Conservation (phyloP, 495 filamentous ascomycete genomes). For the Massariosphaeria phaeospora region DNA sequence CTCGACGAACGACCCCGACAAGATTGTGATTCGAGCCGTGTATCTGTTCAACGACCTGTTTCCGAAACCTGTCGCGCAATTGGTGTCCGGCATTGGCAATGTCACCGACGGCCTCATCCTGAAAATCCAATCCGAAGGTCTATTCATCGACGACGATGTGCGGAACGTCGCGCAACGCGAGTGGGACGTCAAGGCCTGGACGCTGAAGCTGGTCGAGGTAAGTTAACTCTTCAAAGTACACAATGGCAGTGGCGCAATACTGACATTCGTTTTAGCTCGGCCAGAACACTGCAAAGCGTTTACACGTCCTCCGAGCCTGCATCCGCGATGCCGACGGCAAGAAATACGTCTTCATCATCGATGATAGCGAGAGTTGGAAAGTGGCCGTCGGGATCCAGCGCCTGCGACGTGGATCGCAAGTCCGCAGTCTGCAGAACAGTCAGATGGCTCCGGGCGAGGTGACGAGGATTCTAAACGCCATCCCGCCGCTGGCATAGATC, state of each 20-base stretch:
- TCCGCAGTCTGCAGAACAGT: constrained; percentile 41
- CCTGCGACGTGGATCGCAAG: constrained; percentile 64
- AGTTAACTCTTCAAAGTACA: constrained; percentile 40
- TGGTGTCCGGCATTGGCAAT: constrained; percentile 66
- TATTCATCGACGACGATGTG: constrained; percentile 95
- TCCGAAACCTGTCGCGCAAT: constrained; percentile 72
- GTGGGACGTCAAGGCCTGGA: constrained; percentile 99
- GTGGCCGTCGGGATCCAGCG: constrained; percentile 73
- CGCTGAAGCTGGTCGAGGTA: constrained; percentile 84
- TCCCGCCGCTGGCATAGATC: constrained; percentile 9
- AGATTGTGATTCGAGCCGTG: constrained; percentile 89
- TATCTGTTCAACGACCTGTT: constrained; percentile 84
- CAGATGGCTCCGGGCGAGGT: constrained; percentile 53
- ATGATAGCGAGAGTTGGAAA: constrained; percentile 88
- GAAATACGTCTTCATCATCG: constrained; percentile 75
- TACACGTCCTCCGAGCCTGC: constrained; percentile 73
- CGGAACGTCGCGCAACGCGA: constrained; percentile 81
- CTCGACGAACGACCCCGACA: constrained; percentile 81
- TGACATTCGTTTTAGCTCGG: constrained; percentile 44
- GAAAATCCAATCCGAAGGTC: constrained; percentile 77
- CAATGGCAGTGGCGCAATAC: not conserved
- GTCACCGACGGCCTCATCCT: constrained; percentile 85
- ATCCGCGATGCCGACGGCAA: constrained; percentile 80
- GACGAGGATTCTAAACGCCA: constrained; percentile 47
- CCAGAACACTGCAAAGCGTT: constrained; percentile 39